Base-by-base conservation (phyloP, 129 eudicot species). In the Helianthus tuberosus region DNA sequence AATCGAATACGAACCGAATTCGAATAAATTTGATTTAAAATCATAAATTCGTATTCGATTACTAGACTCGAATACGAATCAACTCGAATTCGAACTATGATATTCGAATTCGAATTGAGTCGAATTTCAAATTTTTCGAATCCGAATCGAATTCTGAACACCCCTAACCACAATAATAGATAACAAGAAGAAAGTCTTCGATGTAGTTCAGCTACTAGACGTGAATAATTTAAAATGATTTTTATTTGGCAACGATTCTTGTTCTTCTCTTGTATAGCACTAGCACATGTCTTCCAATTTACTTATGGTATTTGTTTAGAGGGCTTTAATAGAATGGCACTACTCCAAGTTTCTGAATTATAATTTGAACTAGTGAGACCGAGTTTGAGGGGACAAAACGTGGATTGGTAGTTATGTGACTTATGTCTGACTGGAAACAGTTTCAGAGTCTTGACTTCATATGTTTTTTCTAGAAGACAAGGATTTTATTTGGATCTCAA, bases 171-270 rank as follows among this genome's bases (percentile, higher is more conserved):
- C 10, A 20, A 57, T 23, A 35, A 12, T 59, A 61, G 20, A 20
- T 10, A 73, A 47, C 15, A 14, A 62, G 55, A 32, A 54, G 58
- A 54, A 67, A 75, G 58, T 54, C 27, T 53, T 75, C 0, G 73
- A 53, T 75, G 66, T 67, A 65, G 66, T 66, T 66, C 43, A 67
- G 65, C 46, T 53, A 65, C 44, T 39, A 41, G 23, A 11, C 57
- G 50, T 36, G 55, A 38, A 29, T 13, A 27, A 27, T 27, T 27
- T 27, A 0, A 27, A 27, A 27, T 27, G 32, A 27, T 27, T 27
- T 27, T 27, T 27, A 27, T 32, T 32, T 32, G 36, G 39, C 35
- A 68, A 11, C 58, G 3, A 47, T 29, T 6, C 25, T 60, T 23
- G 58, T 44, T 29, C 20, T 8, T 60, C 13, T 8, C 12, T n/a